Percentiles rank a stretch among this genome's conserved stretches.
These are phyloP conservation scores for Curvularia eragrostidis DNA, from an alignment of 2,329 filamentous ascomycete genomes.

Conservation along the genomic window DNA sequence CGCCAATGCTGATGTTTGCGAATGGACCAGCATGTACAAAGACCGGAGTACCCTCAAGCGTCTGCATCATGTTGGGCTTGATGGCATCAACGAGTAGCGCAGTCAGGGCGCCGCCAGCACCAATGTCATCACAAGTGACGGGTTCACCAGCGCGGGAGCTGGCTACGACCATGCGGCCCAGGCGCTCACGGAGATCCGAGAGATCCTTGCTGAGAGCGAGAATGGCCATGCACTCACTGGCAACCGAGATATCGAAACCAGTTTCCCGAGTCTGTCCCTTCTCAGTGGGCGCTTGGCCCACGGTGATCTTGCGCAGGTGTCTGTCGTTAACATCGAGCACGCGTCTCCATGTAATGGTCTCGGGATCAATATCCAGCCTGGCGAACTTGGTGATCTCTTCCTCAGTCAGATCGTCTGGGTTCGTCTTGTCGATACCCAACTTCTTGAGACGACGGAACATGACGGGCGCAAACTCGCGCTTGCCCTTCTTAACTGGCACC, in stretches of 20 bases:
- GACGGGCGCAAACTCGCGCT: constrained; percentile 82
- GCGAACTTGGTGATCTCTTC: constrained; percentile 90
- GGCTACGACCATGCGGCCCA: constrained; percentile 95
- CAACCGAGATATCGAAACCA: constrained; percentile 96
- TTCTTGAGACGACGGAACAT: constrained; percentile 96
- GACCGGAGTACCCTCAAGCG: constrained; percentile 93
- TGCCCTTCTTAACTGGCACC: constrained; percentile 88
- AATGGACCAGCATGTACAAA: constrained; percentile 98
- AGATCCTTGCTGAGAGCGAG: constrained; percentile 90
- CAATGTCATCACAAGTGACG: constrained; percentile 94
- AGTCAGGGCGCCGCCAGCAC: constrained; percentile 87
- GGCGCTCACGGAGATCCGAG: constrained; percentile 86
- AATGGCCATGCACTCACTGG: constrained; percentile 98
- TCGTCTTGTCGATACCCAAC: constrained; percentile 92
- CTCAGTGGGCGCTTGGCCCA: constrained; percentile 88
- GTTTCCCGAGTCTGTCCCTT: constrained; percentile 88
- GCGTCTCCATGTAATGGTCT: constrained; percentile 95
- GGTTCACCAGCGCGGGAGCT: constrained; percentile 85
- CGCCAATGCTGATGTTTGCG: constrained; percentile 97
- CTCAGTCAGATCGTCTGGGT: constrained; percentile 86
- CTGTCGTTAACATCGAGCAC: constrained; percentile 98
- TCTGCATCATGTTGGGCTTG: constrained; percentile 99
- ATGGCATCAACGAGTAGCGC: constrained; percentile 98
- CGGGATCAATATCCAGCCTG: constrained; percentile 93
- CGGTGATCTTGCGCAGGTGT: constrained; percentile 85